Base-by-base conservation (phyloP, 2,329 filamentous ascomycete genomes). In the Aciculosporium take region DNA sequence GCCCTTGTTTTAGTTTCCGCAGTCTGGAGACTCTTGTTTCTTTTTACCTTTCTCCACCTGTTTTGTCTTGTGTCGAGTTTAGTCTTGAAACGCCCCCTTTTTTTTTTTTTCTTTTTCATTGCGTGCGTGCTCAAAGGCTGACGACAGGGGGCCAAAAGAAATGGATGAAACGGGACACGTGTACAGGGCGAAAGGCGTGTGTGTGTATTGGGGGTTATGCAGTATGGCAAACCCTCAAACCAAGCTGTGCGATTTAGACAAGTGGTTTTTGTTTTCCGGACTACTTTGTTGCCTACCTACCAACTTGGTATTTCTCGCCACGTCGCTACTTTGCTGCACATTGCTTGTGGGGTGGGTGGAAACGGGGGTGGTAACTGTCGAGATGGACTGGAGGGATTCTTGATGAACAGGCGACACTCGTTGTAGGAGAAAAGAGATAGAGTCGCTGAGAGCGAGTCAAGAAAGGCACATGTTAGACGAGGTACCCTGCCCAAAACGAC, bases 1-100 rank as follows among this genome's bases (percentile, higher is more conserved):
- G 33, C 42, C 40, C 34, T 28, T 37, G 25, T 40, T 42, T 42
- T 45, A 35, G 38, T 38, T 42, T 38, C 20, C 27, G 30, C 30
- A 29, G 18, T 35, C 24, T 39, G 23, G 36, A 39, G 35, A 29
- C 20, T 18, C 34, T 13, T 36, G 17, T 27, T 37, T 28, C 5
- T 17, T 21, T 23, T 39, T 5, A 10, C 27, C 27, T 10, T 12
- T 12, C 9, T 18, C 7, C 13, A 8, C 23, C 4, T 17, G 10
- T 18, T 17, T 17, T 25, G 10, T 25, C 9, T 31, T 31, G 15
- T 25, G 9, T 37, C 21, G 24, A 30, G 18, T 30, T 31, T 15
- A 17, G n/a, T 27, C 20, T 30, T 21, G 18, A 35, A 15, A 35
- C 6, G 4, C 9, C n/a, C 34, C 25, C 15, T 20, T 21, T 20